A percentile compares a stretch with the other conserved stretches of the same genome.
These are phyloP conservation scores for Phaeodactylum tricornutum DNA, from an alignment of 108 stramenopile species.

Conservation along the genomic window DNA sequence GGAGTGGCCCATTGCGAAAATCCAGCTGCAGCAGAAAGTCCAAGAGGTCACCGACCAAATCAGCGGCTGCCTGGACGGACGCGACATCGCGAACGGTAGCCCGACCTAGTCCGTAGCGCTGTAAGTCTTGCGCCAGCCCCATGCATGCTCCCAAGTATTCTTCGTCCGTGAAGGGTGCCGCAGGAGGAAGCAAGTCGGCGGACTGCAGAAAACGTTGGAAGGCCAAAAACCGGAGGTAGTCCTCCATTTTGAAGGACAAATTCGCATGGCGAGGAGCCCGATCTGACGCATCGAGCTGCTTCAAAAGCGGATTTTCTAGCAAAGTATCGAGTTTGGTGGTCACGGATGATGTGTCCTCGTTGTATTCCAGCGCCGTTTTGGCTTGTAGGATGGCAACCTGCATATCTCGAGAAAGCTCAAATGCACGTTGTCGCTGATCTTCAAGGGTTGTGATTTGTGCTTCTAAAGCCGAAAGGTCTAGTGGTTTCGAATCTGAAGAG, in stretches of 20 bases:
- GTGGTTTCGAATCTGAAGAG: neutral
- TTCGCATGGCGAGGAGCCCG: conserved; percentile 34
- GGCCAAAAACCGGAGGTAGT: conserved; percentile 46
- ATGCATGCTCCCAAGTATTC: conserved; percentile 79
- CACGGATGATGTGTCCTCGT: conserved; percentile 5
- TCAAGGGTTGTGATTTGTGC: conserved; percentile 14
- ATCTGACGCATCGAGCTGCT: conserved; percentile 1
- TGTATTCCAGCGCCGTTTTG: conserved; percentile 22
- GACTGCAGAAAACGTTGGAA: conserved; percentile 44
- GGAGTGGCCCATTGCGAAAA: conserved; percentile 88
- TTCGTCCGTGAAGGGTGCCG: conserved; percentile 48
- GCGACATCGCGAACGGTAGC: conserved; percentile 41
- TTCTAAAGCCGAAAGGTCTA: conserved; percentile 16
- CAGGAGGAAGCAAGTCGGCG: conserved; percentile 26
- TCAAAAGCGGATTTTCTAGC: neutral
- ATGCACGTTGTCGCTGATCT: conserved; percentile 27
- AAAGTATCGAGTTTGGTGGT: neutral
- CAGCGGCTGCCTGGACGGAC: conserved; percentile 39
- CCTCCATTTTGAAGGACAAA: conserved; percentile 43
- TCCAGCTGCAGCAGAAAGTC: conserved; percentile 72
- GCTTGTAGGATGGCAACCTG: conserved; percentile 32
- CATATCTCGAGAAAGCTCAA: conserved; percentile 34
- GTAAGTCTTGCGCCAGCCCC: conserved; percentile 55
- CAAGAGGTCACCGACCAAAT: conserved; percentile 40
- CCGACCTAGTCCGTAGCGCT: conserved; percentile 52